Percentiles rank a stretch among this genome's conserved stretches.
These are phyloP conservation scores for Yamadazyma akitaensis DNA, from an alignment of 805 yeast genomes.

Conservation along the genomic window DNA sequence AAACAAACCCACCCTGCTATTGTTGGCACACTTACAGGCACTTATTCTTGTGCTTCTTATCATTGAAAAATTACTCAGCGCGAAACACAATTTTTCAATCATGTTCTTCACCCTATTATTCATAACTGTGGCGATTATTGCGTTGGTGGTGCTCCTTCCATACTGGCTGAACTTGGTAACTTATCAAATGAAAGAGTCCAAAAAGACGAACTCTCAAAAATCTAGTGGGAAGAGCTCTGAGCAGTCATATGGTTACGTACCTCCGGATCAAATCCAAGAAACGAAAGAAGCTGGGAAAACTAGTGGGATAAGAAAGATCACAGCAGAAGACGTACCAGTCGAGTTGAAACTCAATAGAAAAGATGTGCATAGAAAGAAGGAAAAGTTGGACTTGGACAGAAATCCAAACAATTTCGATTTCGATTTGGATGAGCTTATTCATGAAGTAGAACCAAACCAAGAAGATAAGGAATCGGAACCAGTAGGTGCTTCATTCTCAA, in stretches of 20 bases:
- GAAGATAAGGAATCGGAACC: neutral
- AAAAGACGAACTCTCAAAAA: constrained; percentile 5
- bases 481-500: constrained; percentile 5
- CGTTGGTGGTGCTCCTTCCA: constrained; percentile 44
- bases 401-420: constrained; percentile 43
- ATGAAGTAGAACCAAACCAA: constrained; percentile 24
- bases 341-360: constrained; percentile 26
- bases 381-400: constrained; percentile 31
- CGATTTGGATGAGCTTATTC: constrained; percentile 42
- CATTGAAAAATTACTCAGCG: neutral
- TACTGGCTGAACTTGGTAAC: constrained; percentile 48
- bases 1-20: neutral
- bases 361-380: constrained; percentile 28
- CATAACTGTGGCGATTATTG: constrained; percentile 41
- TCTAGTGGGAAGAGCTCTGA: constrained; percentile 4
- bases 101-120: constrained; percentile 39
- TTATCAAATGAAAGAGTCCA: constrained; percentile 27
- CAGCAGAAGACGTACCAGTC: constrained; percentile 36
- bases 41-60: neutral
- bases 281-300: constrained; percentile 12
- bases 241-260: constrained; percentile 30
- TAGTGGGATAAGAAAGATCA: constrained; percentile 27
- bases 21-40: neutral
- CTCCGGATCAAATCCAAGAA: constrained; percentile 36
- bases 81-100: neutral